phyloP scores from a whole-genome alignment of 805 yeast genomes.

The Lipomyces mesembrius region DNA sequence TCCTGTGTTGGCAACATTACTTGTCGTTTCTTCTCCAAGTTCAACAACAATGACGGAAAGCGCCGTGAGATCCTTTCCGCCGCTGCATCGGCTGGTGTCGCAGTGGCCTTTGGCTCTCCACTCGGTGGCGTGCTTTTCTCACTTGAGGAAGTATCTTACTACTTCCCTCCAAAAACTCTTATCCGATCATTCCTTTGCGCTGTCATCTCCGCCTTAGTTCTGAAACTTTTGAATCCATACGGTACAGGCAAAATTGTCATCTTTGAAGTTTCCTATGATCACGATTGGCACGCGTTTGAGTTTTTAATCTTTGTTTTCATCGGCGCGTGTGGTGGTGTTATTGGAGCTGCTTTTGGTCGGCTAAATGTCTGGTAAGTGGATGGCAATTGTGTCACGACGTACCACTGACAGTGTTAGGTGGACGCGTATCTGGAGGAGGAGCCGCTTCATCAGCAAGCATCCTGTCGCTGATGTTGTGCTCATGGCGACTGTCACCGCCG shows the following conservation, averaged over 20 bases:
- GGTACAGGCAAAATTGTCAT: constrained; percentile 64
- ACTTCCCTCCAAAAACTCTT: constrained; percentile 58
- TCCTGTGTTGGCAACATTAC: constrained; percentile 61
- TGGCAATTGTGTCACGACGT: not conserved
- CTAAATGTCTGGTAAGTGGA: constrained; percentile 49
- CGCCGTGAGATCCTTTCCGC: constrained; percentile 61
- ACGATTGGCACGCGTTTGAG: constrained; percentile 60
- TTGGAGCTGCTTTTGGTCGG: constrained; percentile 57
- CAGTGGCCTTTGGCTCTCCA: constrained; percentile 65
- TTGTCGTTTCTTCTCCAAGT: constrained; percentile 54
- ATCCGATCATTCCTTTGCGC: constrained; percentile 63
- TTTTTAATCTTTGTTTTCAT: constrained; percentile 52
- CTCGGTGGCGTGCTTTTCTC: constrained; percentile 63
- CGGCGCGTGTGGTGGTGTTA: constrained; percentile 59
- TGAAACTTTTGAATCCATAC: constrained; percentile 60
- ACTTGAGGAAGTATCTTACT: constrained; percentile 61
- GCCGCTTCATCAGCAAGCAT: constrained; percentile 45
- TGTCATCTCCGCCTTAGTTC: constrained; percentile 56
- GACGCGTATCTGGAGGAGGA: constrained; percentile 49
- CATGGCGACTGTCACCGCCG: constrained; percentile 54
- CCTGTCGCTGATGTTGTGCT: constrained; percentile 55
- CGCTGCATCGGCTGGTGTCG: constrained; percentile 63
- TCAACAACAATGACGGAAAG: constrained; percentile 54
- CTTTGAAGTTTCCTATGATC: constrained; percentile 55
- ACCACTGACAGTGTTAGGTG: constrained; percentile 43